Evolutionary conservation across 2,329 filamentous ascomycete genomes (phyloP), one percentile per base, ranked within the genome.

Genomic region (Penicillium concentricum): DNA sequence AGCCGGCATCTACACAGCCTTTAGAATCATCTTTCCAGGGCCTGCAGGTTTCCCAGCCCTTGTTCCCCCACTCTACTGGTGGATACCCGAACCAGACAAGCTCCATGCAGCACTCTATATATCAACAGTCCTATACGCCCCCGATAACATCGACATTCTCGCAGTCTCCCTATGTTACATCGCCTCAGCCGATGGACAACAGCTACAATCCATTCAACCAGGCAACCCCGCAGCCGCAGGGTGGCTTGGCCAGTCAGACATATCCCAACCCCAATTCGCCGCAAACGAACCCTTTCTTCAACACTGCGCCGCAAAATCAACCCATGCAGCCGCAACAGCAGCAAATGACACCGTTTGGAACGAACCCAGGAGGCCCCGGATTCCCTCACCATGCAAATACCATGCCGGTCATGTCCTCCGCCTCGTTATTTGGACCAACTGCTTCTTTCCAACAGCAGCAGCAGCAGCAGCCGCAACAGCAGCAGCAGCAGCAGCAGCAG

Each of bases 1-100:
- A 66, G 15, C 57, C 60, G 26, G 67, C 73, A 22, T 60, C 71
- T 16, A 61, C 63, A n/a, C 67, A 68, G 61, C 62, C 70, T 12
- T 73, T 92, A 18, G 85, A 86, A 61, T 84, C 89, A 65, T 85
- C 89, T 1, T 89, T 96, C 67, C 87, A 92, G 69, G 86, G 84
- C 60, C 81, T 96, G 74, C 86, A 90, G 37, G 77, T 96, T 2
- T 85, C 84, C 10, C 85, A 86, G 63, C 84, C 84, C 37, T 78
- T 92, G 30, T 92, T 92, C 70, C 88, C 90, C 8, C 86, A 92
- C 67, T 86, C 87, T 52, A 92, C 90, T 1, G 89, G 89, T 52
- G 89, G 79, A 54, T 82, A 80, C 64, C 74, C 77, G 8, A 72
- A 66, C 49, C 74, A 76, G 53, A 75, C 77, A 54, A 68, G 72